Base-by-base conservation (phyloP, 164 flowering plant genomes). In the Vitis amurensis region DNA sequence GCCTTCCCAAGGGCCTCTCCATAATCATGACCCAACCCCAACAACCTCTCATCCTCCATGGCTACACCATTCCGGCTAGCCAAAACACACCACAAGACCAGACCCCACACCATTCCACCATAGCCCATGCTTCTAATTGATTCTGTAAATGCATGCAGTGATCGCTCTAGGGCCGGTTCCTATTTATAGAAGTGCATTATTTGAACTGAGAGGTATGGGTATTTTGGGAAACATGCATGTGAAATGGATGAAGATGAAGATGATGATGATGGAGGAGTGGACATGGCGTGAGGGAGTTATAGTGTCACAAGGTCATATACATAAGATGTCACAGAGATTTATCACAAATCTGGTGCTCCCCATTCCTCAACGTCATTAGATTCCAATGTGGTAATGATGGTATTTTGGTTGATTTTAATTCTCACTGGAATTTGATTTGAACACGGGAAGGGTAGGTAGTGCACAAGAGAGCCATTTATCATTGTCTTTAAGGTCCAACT, bases 1-100 rank as follows among this genome's bases (percentile, higher is more conserved):
- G 96, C 77, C 68, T 90, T 90, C 30, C 53, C 77, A 6, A 90
- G 77, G 1, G 91, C 92, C 64, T 80, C 88, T 44, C 27, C 29
- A 65, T 90, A 90, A 70, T 83, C 74, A 50, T 71, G 66, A 60
- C 44, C 57, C 9, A 76, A 4, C 66, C 67, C 59, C 8, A 64
- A 47, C 12, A 12, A 13, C 19, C 14, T 15, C 27, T 15, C 72
- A 3, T 37, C 55, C 61, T 49, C 78, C 50, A 6, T 16, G 19
- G 70, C 74, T 69, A 66, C 14, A 17, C 70, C 78, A 53, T 48
- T 15, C 16, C 17, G 27, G 63, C 62, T 63, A 30, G 62, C 70
- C 77, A 80, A 9, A n/a, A 70, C 49, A 37, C 17, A 59, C 31
- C 59, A 68, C 31, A 78, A 69, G 4, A 58, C 37, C 49, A 74